Evolutionary conservation across 106 monocot species (phyloP).

Genomic region (Dioscorea dumetorum): DNA sequence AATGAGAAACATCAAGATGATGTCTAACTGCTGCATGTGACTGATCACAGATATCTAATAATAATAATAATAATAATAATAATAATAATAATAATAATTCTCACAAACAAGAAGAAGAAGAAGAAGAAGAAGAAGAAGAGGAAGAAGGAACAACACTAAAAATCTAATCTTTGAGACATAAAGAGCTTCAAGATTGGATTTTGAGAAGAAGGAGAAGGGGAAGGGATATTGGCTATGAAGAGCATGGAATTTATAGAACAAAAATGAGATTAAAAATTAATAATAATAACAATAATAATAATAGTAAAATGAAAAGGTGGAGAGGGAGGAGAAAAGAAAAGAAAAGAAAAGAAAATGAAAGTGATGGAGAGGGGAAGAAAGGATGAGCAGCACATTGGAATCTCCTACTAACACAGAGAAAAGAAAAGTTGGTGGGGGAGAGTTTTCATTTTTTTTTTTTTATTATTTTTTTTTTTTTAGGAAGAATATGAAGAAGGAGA

Average conservation of each 20-base stretch:
- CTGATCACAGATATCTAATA: not conserved
- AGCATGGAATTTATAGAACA: conserved; percentile 37
- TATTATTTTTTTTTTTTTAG: too few species aligned
- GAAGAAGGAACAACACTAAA: not conserved
- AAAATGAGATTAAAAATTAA: not conserved
- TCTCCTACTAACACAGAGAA: not conserved
- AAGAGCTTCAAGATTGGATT: too few species aligned
- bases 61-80: too few species aligned
- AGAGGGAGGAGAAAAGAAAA: not conserved
- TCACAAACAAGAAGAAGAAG: not conserved
- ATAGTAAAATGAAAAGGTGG: not conserved
- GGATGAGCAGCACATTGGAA: conserved; percentile 1
- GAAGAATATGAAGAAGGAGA: not conserved
- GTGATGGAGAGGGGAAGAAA: not conserved
- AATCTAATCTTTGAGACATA: too few species aligned
- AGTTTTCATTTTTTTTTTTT: too few species aligned
- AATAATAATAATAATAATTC: too few species aligned
- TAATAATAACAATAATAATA: too few species aligned
- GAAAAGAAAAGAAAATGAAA: not conserved
- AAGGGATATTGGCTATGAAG: conserved; percentile 10
- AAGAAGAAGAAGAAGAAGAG: not conserved
- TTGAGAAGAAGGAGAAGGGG: conserved; percentile 6
- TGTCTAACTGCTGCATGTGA: conserved; percentile 25
- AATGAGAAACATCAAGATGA: conserved; percentile 33
- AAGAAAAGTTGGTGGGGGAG: not conserved